Conservation (phyloP, 768 basidiomycete genomes). For the Pulveroboletus sp. region DNA sequence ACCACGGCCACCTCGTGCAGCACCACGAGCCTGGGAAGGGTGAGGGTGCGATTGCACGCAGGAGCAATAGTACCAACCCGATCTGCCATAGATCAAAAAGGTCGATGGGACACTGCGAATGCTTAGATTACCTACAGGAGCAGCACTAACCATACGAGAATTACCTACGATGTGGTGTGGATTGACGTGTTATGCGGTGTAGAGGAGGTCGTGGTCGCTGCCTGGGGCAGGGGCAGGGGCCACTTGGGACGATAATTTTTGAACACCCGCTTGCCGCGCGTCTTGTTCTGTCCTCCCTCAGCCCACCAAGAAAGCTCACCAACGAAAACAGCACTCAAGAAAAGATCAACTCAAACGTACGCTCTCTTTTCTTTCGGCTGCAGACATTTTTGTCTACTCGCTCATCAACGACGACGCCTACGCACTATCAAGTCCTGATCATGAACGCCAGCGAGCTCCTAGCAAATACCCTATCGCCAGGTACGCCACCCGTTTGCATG, state of each 20-base stretch:
- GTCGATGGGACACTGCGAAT: slow-evolving; percentile 4
- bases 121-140: slow-evolving; percentile 15
- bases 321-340: neutral
- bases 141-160: neutral
- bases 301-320: slow-evolving; percentile 16
- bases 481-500: slow-evolving; percentile 43
- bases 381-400: slow-evolving; percentile 10
- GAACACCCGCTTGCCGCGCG: slow-evolving; percentile 35
- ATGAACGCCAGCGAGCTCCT: slow-evolving; percentile 93
- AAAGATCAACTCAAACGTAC: slow-evolving; percentile 13
- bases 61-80: slow-evolving; percentile 19
- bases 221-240: neutral
- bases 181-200: slow-evolving; percentile 18
- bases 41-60: slow-evolving; percentile 15
- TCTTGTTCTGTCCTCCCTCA: slow-evolving; percentile 21
- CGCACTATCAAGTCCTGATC: slow-evolving; percentile 31
- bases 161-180: slow-evolving; percentile 14
- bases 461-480: slow-evolving; percentile 86
- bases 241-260: slow-evolving; percentile 20
- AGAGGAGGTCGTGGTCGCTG: slow-evolving; percentile 6
- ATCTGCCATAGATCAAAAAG: slow-evolving; percentile 25
- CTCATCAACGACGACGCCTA: slow-evolving; percentile 22
- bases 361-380: slow-evolving; percentile 9
- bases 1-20: slow-evolving; percentile 43
- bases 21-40: slow-evolving; percentile 54